Conservation (phyloP, 129 eudicot genomes). For the Flaveria ramosissima region DNA sequence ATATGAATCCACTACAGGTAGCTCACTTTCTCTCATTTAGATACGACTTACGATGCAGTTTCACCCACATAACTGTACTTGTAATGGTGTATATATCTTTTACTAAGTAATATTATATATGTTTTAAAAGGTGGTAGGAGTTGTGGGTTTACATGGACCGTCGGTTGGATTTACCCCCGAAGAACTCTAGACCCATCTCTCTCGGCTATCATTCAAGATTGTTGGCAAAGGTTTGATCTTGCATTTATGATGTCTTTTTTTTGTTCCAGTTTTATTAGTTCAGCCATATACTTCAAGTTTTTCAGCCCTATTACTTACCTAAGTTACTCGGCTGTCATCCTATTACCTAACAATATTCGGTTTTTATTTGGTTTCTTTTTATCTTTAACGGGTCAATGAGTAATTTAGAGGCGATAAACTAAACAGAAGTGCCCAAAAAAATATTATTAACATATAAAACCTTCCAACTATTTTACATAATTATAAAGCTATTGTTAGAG, state of each 20-base stretch:
- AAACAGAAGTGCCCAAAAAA: too few species aligned
- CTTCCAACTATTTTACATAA: too few species aligned
- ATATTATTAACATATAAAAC: too few species aligned
- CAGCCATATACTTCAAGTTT: not conserved
- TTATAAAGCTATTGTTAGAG: too few species aligned
- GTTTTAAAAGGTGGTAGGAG: conserved; percentile 74
- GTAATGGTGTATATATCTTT: not conserved
- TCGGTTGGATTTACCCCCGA: conserved; percentile 76
- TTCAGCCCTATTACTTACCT: not conserved
- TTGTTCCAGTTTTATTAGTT: not conserved
- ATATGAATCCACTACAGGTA: conserved; percentile 82
- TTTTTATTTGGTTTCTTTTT: not conserved
- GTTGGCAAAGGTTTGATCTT: conserved; percentile 75
- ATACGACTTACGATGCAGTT: not conserved
- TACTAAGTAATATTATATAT: not conserved
- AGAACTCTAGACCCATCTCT: conserved; percentile 57
- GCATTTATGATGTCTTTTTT: not conserved
- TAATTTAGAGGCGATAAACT: too few species aligned
- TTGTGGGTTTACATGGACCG: conserved; percentile 91
- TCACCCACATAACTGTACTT: not conserved
- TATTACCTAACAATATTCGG: not conserved
- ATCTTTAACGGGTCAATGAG: not conserved
- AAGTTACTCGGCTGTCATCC: conserved; percentile 7
- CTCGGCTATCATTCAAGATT: conserved; percentile 64
- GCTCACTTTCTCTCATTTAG: conserved; percentile 17